Conservation (phyloP, 495 filamentous ascomycete genomes). For the Talaromyces adpressus region DNA sequence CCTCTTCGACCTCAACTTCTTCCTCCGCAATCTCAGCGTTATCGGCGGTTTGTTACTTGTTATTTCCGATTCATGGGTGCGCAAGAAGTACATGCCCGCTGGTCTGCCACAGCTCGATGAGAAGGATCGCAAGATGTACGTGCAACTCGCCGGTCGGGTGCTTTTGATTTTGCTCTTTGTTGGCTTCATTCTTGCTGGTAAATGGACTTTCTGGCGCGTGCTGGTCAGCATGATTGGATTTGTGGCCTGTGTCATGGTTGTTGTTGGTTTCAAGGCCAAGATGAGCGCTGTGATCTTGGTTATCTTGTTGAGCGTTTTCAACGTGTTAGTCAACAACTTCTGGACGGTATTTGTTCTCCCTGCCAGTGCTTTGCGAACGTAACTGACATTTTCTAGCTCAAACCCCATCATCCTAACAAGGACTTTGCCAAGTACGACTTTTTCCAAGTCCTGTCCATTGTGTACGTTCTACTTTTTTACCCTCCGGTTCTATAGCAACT, state of each 20-base stretch:
- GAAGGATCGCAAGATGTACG: constrained; percentile 99
- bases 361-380: not conserved
- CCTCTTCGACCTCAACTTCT: constrained; percentile 99
- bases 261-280: constrained; percentile 99
- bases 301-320: constrained; percentile 91
- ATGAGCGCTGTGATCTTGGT: constrained; percentile 93
- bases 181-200: constrained; percentile 90
- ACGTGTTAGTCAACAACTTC: constrained; percentile 98
- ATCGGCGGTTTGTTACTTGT: constrained; percentile 98
- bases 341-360: constrained; percentile 77
- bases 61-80: constrained; percentile 93
- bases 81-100: constrained; percentile 94
- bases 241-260: constrained; percentile 95
- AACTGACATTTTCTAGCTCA: constrained; percentile 57
- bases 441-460: constrained; percentile 98
- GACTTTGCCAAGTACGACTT: constrained; percentile 99
- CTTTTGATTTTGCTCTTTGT: constrained; percentile 94
- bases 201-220: constrained; percentile 84
- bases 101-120: constrained; percentile 90
- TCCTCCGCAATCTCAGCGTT: constrained; percentile 95
- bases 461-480: constrained; percentile 49
- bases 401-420: constrained; percentile 96
- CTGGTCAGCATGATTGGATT: constrained; percentile 75
- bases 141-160: constrained; percentile 95
- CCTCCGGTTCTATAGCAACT: too few relatives aligned